Evolutionary conservation across 768 basidiomycete genomes (phyloP).

Genomic region (Aureoboletus auriporus): DNA sequence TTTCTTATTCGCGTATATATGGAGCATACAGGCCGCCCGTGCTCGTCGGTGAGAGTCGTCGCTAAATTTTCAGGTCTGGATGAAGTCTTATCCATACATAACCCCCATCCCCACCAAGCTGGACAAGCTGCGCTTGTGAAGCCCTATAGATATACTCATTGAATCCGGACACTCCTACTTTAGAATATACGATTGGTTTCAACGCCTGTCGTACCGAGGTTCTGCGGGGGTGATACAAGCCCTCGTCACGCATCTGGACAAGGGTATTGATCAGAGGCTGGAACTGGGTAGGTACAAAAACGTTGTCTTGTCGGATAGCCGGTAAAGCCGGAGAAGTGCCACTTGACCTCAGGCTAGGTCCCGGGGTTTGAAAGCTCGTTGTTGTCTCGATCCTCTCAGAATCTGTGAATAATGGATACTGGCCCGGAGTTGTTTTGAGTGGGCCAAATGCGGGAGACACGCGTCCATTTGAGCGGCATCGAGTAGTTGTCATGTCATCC

Average conservation of each 20-base stretch:
- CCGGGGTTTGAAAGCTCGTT: background rate
- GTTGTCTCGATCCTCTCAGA: slow-evolving; percentile 5
- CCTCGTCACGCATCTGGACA: slow-evolving; percentile 28
- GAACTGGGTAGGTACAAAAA: slow-evolving; percentile 15
- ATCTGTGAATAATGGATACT: slow-evolving; percentile 5
- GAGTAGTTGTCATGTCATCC: background rate
- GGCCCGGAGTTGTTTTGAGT: background rate
- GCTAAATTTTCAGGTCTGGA: slow-evolving; percentile 18
- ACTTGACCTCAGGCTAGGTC: background rate
- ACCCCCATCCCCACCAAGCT: slow-evolving; percentile 37
- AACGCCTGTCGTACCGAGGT: slow-evolving; percentile 36
- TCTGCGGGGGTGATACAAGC: slow-evolving; percentile 32
- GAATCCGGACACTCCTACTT: slow-evolving; percentile 39
- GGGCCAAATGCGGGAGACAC: slow-evolving; percentile 9
- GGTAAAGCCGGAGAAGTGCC: background rate
- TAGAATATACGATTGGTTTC: slow-evolving; percentile 30
- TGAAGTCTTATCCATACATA: slow-evolving; percentile 35
- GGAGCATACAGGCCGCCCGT: no score
- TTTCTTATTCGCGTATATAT: no score
- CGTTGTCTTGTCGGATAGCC: background rate
- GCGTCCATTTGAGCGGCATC: background rate
- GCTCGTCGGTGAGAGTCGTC: background rate
- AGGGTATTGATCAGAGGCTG: slow-evolving; percentile 33
- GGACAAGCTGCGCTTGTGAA: slow-evolving; percentile 34
- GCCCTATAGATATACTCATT: slow-evolving; percentile 40